Conservation (phyloP, 345 rosid species). For the Crucihimalaya himalaica region DNA sequence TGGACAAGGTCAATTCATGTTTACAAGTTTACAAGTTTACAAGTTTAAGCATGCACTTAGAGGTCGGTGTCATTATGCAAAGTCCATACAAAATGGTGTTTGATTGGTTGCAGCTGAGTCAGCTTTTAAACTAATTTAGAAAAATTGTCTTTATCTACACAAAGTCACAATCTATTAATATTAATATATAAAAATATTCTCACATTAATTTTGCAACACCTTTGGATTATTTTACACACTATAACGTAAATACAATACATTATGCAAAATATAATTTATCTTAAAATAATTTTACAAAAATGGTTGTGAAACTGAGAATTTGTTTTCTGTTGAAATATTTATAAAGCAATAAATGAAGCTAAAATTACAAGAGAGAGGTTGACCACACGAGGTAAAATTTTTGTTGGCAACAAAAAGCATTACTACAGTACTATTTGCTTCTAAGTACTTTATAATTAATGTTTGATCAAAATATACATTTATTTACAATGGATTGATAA, state of each 20-base stretch:
- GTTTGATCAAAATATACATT: neutral
- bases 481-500: neutral
- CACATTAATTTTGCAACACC: neutral
- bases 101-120: slow-evolving; percentile 26
- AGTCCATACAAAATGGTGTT: slow-evolving; percentile 2
- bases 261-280: too few species aligned
- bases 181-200: neutral
- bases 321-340: neutral
- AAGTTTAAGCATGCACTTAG: slow-evolving; percentile 21
- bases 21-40: slow-evolving; percentile 34
- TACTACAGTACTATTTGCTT: neutral
- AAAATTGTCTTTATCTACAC: slow-evolving; percentile 8
- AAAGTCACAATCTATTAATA: neutral
- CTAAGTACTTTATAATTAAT: neutral
- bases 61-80: slow-evolving; percentile 20
- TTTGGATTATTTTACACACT: neutral
- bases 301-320: neutral
- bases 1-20: slow-evolving; percentile 5
- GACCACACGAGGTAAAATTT: neutral
- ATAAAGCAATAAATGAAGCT: neutral
- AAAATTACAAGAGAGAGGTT: neutral
- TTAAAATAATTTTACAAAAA: too few species aligned
- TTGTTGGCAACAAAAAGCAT: neutral
- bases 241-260: neutral
- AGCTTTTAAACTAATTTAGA: neutral